Evolutionary conservation across 2,329 filamentous ascomycete species (phyloP).

Genomic region (Keithomyces neogunnii): DNA sequence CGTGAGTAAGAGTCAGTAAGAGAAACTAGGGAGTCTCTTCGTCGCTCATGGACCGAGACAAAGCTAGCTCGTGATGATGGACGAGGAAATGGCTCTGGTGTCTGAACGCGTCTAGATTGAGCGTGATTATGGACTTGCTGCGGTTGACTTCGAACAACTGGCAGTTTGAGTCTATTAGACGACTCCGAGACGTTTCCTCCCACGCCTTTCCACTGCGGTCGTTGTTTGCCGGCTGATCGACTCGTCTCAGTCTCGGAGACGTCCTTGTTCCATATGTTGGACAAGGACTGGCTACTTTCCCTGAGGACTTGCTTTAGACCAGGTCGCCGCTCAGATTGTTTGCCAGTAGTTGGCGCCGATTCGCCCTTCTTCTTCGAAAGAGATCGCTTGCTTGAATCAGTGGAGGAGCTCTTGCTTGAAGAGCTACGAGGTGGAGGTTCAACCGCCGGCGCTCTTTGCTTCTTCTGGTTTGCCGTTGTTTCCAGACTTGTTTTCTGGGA

Average conservation of each 20-base stretch:
- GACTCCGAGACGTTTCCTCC: slow-evolving; percentile 4
- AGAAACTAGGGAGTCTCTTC: slow-evolving; percentile 46
- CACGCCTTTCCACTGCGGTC: slow-evolving; percentile 16
- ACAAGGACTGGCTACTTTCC: slow-evolving; percentile 37
- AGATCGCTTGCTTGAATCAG: slow-evolving; percentile 7
- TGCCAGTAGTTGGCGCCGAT: slow-evolving; percentile 9
- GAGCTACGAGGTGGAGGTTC: slow-evolving; percentile 10
- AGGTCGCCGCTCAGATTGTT: slow-evolving; percentile 15
- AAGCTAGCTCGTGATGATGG: slow-evolving; percentile 39
- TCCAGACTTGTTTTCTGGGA: background rate
- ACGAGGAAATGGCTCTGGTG: slow-evolving; percentile 22
- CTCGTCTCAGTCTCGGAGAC: slow-evolving; percentile 15
- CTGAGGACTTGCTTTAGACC: slow-evolving; percentile 39
- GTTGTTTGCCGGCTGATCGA: slow-evolving; percentile 12
- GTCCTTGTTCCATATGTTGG: slow-evolving; percentile 43
- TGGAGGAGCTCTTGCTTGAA: background rate
- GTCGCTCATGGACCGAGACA: slow-evolving; percentile 41
- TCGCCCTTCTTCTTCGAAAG: slow-evolving; percentile 22
- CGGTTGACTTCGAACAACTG: slow-evolving; percentile 5
- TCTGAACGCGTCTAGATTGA: slow-evolving; percentile 8
- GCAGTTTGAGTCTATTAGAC: slow-evolving; percentile 3
- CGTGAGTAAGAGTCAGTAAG: slow-evolving; percentile 48
- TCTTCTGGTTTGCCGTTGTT: slow-evolving; percentile 37
- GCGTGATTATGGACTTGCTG: slow-evolving; percentile 4
- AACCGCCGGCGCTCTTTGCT: slow-evolving; percentile 27